Evolutionary conservation across 306 rosid genomes (phyloP), one percentile per base, ranked within the genome.

Genomic region (Lagenaria siceraria): DNA sequence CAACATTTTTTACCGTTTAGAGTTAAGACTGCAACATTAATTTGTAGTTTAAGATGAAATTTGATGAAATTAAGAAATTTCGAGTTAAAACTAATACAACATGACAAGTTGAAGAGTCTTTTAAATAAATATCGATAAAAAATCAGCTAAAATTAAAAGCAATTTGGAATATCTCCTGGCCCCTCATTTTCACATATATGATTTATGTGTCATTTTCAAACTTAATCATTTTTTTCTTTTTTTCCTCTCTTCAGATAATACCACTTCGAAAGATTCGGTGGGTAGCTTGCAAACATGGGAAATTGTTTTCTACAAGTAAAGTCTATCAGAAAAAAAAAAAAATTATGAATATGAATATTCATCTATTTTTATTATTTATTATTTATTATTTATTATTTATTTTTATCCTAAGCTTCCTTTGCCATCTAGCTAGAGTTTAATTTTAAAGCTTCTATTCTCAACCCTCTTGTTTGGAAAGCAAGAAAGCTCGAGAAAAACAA

Each of bases 251-350:
- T 71, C 51, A 75, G 13, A 60, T 19, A 58, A 78, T 78, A 79
- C 81, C 72, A 63, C 77, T 76, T 87, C 84, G 49, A 64, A 87
- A 86, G 89, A 89, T 87, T 88, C 90, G 84, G 77, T 52, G 83
- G 90, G 87, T 89, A 81, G 83, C 93, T 93, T 93, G 87, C 85
- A 87, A 81, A 79, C 54, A 82, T 85, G 82, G 96, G 96, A 93
- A 86, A 89, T 87, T 88, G 97, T 83, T 87, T 93, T 87, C 90
- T 88, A 85, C 97, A 88, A 93, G 97, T 82, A 91, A 85, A 84
- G 87, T 92, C 89, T 49, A 72, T 72, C 61, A 29, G 43, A 72
- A 43, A 69, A 9, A 46, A 12, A 1, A 13, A 12, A 13, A 12
- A 1, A 0, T 12, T 12, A 46, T 46, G 52, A 46, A 42, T 11